phyloP scores from a whole-genome alignment of 202 grass and related monocot genomes.

The Setaria viridis region DNA sequence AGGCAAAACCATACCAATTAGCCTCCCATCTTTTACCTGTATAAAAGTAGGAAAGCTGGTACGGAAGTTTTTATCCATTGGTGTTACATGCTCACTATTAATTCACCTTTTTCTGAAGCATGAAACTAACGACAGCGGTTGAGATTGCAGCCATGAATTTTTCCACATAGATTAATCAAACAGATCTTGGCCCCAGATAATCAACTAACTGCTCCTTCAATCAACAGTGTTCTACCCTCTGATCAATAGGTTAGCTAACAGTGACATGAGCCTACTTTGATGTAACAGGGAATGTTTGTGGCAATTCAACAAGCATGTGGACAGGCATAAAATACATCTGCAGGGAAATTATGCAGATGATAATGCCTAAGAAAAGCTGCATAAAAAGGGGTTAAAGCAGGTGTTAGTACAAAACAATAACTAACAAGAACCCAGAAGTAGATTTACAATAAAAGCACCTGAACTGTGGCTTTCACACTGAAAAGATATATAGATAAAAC shows the following conservation, averaged over 20 bases:
- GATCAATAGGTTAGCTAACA: constrained; percentile 44
- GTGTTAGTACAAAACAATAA: constrained; percentile 30
- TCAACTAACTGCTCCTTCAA: constrained; percentile 14
- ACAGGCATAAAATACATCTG: constrained; percentile 91
- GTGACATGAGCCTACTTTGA: constrained; percentile 45
- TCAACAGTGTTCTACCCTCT: constrained; percentile 29
- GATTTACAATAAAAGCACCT: constrained; percentile 53
- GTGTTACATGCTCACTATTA: constrained; percentile 9
- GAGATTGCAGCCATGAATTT: constrained; percentile 10
- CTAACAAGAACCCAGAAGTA: not conserved
- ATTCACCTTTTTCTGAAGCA: constrained; percentile 39
- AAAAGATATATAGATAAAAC: constrained; percentile 93
- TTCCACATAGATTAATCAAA: not conserved
- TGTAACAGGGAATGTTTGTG: constrained; percentile 56
- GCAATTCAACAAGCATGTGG: constrained; percentile 70
- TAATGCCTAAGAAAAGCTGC: constrained; percentile 85
- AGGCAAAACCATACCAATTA: constrained; percentile 11
- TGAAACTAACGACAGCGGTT: constrained; percentile 17
- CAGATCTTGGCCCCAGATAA: not conserved
- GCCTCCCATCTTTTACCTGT: constrained; percentile 19
- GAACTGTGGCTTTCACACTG: constrained; percentile 82
- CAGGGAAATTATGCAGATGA: constrained; percentile 81
- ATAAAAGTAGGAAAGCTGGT: constrained; percentile 15
- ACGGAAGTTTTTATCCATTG: constrained; percentile 11
- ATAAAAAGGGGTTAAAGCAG: constrained; percentile 25